Base-by-base conservation (phyloP, 1,284 basidiomycete genomes). In the Apiotrichum siamense region DNA sequence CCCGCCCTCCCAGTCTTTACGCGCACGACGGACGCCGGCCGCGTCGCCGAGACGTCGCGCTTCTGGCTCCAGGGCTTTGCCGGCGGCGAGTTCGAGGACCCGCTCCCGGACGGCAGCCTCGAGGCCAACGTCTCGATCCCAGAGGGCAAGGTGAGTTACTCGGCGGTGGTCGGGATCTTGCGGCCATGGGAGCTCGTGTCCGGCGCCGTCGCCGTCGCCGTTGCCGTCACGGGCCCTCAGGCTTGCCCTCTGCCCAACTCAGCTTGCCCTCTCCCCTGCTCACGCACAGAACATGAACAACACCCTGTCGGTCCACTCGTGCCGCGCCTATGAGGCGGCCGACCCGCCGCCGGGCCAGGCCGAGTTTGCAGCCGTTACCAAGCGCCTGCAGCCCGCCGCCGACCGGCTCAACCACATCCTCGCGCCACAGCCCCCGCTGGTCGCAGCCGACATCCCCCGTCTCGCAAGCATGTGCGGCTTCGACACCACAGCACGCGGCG, bases 391-490 rank as follows among this genome's bases (percentile, higher is more conserved):
- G 5, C 37, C 40, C 2, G 51, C 55, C 2, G 52, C 49, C 4
- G 23, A 15, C 10, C 46, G 56, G 10, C 59, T 65, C 10, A 88
- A 88, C 63, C 48, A 67, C 3, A 18, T 62, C 73, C 57, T 65
- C 11, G 60, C 47, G 11, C 81, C 83, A 0, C 81, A 81, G 10
- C 81, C 86, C 2, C 77, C 81, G 32, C 71, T 92, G 21, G 77
- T 76, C 0, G 65, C 77, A 32, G 56, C 63, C 2, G 86, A 93
- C 61, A 75, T 82, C 0, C 75, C 79, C 43, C 79, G 76, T 55
- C 70, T 92, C 31, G 82, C 87, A 62, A 78, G 81, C 3, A 76
- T 92, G 41, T 92, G 90, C 67, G 78, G 86, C 0, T 90, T 88
- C 66, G 85, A 88, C 52, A 83, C 81, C 7, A 78, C 72, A 23